Base-by-base conservation (phyloP, 805 yeast genomes). In the Ogataea ganodermae region DNA sequence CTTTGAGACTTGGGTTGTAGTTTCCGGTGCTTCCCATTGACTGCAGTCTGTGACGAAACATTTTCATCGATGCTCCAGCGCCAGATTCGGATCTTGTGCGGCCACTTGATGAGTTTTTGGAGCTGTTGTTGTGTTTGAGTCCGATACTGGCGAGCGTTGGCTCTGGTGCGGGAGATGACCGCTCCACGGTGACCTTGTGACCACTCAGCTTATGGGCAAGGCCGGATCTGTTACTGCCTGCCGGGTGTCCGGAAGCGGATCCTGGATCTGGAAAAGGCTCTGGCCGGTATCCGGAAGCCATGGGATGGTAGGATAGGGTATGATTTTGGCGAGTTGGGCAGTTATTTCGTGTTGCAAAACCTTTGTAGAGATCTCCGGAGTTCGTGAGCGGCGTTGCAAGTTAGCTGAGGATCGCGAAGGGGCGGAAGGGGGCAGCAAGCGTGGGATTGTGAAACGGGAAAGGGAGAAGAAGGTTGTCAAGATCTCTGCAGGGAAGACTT, bases 51-150 rank as follows among this genome's bases (percentile, higher is more conserved):
- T 58, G 58, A 26, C 52, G 50, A 13, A 56, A 35, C 33, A 49
- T 31, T 27, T 51, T 55, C 44, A 59, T 32, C 10, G 63, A 58
- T 2, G 33, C 14, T n/a, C 58, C 55, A 13, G 63, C 58, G 28
- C 62, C 46, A 6, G 60, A 52, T 10, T 40, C 44, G 10, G 43
- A 36, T 18, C 26, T 31, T n/a, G 40, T n/a, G 4, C 33, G 33
- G 8, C 33, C 8, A 12, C n/a, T 26, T 28, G 30, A 3, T 32
- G 13, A 12, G 30, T 17, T 9, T 38, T 40, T 10, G 40, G 30
- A 5, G 23, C 28, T 23, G 28, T 31, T 28, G 16, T 40, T 18
- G 27, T 28, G 8, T 14, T 36, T n/a, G 6, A 16, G 6, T 6
- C 30, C 30, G 24, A 32, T 23, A n/a, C 27, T 39, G 5, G 55